Percentiles rank a stretch among this genome's conserved stretches.
Evolutionary conservation across 2,329 filamentous ascomycete species (phyloP).

Genomic region (Clathrospora elynae): DNA sequence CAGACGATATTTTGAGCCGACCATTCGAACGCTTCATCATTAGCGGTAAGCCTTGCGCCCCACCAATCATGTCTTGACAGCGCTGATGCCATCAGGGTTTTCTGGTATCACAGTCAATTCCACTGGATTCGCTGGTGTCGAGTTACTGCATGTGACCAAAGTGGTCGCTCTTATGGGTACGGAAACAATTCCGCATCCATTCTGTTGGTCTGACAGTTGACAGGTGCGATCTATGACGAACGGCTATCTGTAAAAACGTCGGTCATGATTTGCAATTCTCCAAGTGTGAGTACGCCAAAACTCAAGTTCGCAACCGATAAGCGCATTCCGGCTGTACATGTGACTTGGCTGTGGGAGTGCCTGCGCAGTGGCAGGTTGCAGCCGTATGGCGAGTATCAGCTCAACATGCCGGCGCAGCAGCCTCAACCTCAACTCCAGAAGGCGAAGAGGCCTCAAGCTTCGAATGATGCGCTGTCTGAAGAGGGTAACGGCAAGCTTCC

Average conservation of each 20-base stretch:
- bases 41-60: constrained; percentile 47
- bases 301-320: constrained; percentile 75
- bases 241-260: constrained; percentile 73
- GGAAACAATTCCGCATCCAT: constrained; percentile 19
- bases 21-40: constrained; percentile 77
- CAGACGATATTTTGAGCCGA: constrained; percentile 72
- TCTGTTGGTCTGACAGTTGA: constrained; percentile 21
- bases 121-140: constrained; percentile 81
- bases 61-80: constrained; percentile 7
- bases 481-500: constrained; percentile 28
- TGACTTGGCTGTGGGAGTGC: constrained; percentile 85
- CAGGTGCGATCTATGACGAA: constrained; percentile 79
- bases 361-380: constrained; percentile 61
- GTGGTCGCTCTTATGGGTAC: constrained; percentile 72
- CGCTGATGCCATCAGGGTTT: constrained; percentile 60
- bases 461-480: constrained; percentile 29
- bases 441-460: constrained; percentile 19
- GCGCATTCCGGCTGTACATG: constrained; percentile 78
- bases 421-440: constrained; percentile 23
- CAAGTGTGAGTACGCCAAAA: constrained; percentile 70
- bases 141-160: constrained; percentile 83
- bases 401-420: constrained; percentile 24
- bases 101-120: constrained; percentile 73
- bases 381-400: constrained; percentile 52
- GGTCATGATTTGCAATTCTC: constrained; percentile 73